phyloP scores from a whole-genome alignment of 192 early-diverging fungal species.

The Dimargaris cristalligena region DNA sequence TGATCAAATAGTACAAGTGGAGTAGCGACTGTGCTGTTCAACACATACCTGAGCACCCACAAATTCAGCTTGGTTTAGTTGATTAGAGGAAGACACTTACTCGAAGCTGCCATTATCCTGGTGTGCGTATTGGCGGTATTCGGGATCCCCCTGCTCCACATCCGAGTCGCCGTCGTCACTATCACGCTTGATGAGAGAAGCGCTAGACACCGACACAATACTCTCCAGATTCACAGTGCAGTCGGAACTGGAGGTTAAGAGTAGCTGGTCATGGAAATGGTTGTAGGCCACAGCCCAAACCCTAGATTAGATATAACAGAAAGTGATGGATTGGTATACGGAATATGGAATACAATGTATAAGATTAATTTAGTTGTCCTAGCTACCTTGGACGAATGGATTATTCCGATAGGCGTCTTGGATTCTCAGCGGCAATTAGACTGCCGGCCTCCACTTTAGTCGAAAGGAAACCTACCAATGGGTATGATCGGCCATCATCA shows the following conservation, averaged over 20 bases:
- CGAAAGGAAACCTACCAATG: conserved; percentile 56
- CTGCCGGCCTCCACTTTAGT: too few relatives aligned
- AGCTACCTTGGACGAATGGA: too few relatives aligned
- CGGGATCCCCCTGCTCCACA: conserved; percentile 13
- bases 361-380: too few relatives aligned
- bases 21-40: too few relatives aligned
- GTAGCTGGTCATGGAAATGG: conserved; percentile 78
- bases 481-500: conserved; percentile 59
- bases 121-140: conserved; percentile 8
- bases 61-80: too few relatives aligned
- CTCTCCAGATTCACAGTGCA: conserved; percentile 77
- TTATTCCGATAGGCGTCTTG: too few relatives aligned
- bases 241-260: conserved; percentile 73
- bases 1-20: too few relatives aligned
- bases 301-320: conserved; percentile 25
- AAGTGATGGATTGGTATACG: not conserved
- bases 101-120: conserved; percentile 2
- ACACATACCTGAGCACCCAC: too few relatives aligned
- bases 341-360: not conserved
- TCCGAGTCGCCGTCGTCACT: conserved; percentile 24
- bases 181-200: conserved; percentile 19
- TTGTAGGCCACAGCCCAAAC: conserved; percentile 75
- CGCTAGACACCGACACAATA: conserved; percentile 56
- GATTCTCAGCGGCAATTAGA: too few relatives aligned
- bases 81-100: conserved; percentile 12